Base-by-base conservation (phyloP, 2,329 filamentous ascomycete species). In the Fusarium sp. region DNA sequence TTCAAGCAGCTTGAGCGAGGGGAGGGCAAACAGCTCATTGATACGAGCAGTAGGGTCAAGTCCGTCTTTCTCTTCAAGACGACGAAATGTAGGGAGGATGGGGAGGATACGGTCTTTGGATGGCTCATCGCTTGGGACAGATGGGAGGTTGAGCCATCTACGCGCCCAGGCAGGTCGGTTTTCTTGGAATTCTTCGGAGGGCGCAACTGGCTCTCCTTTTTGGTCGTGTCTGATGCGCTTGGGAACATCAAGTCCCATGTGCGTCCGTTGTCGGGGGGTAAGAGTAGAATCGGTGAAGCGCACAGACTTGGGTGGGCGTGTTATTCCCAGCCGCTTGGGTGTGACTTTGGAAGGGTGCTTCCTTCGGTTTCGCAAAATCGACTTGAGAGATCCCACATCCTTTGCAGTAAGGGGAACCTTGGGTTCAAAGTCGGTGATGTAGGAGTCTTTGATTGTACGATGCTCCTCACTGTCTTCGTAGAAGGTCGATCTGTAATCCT, bases 271-370 rank as follows among this genome's bases (percentile, higher is more conserved):
- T 50, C 63, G 78, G 17, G 79, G 79, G 33, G 73, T 77, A 4
- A 74, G 43, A 2, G 78, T 81, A 20, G 66, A 72, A 14, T 81
- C 79, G 8, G 72, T 76, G 63, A 82, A 82, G 17, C 80, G 79
- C 20, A 82, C 80, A 40, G 65, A 62, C 65, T 79, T 81, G 27
- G 79, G 79, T 27, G 74, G 66, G 22, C 75, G 74, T 20, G 56
- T 70, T 68, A 74, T 73, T 22, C 70, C 67, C 35, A 79, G 72
- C 32, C 80, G 74, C 63, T 80, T 80, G 5, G 80, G 79, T 4
- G 73, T 71, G 14, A 33, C 30, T 57, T 38, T 70, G 2, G 66
- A 69, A 12, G 63, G 47, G 14, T 72, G 66, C 33, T 71, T 77
- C 20, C 70, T 73, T 61, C 78, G 78, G 50, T 76, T 76, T 38